These are phyloP conservation scores for Fusarium penzigii DNA, from an alignment of 2,329 filamentous ascomycete genomes.

Conservation along the genomic window DNA sequence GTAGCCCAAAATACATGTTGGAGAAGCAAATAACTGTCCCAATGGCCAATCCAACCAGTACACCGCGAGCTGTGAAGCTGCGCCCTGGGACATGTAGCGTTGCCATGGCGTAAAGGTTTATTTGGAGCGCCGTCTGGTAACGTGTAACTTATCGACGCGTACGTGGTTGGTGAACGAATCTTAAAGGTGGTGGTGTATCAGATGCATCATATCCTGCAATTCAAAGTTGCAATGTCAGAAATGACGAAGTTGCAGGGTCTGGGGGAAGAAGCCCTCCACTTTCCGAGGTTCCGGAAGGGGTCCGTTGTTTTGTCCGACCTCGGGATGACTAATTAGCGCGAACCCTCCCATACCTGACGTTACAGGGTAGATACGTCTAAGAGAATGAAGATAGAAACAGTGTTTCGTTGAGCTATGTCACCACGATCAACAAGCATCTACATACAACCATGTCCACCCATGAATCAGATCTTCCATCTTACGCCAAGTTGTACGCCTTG, in stretches of 20 bases:
- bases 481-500: too few species aligned
- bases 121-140: background rate
- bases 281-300: slow-evolving; percentile 2
- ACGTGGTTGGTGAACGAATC: too few species aligned
- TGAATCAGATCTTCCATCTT: too few species aligned
- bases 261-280: background rate
- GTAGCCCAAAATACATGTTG: slow-evolving; percentile 98
- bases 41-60: slow-evolving; percentile 78
- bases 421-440: too few species aligned
- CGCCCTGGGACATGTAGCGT: slow-evolving; percentile 44
- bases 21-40: slow-evolving; percentile 92
- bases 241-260: background rate
- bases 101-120: slow-evolving; percentile 16
- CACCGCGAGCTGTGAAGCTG: slow-evolving; percentile 83
- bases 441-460: too few species aligned
- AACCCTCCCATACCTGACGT: background rate
- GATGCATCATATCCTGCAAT: background rate
- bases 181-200: too few species aligned
- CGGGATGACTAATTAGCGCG: background rate
- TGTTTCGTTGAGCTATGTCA: too few species aligned
- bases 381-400: too few species aligned
- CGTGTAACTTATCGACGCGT: too few species aligned
- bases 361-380: too few species aligned
- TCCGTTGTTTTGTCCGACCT: background rate
- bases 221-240: slow-evolving; percentile 3